phyloP scores from a whole-genome alignment of 345 rosid species.

The Luvunga scandens region DNA sequence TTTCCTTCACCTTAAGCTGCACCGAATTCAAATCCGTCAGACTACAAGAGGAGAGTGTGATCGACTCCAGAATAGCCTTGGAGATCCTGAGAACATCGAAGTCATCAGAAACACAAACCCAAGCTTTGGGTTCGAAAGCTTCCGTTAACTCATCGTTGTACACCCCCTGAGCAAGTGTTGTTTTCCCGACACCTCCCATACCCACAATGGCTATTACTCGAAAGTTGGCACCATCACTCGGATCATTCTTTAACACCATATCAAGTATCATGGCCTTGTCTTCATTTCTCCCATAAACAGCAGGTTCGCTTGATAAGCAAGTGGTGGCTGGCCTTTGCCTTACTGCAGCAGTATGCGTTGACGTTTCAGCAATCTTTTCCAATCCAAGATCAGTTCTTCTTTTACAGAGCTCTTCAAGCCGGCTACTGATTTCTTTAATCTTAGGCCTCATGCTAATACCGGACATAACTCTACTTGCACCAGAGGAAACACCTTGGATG shows the following conservation, averaged over 20 bases:
- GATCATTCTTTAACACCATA: background rate
- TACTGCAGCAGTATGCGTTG: too few relatives aligned
- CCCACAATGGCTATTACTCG: slow-evolving; percentile 9
- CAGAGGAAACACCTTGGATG: too few relatives aligned
- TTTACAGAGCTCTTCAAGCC: background rate
- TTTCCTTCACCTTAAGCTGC: background rate
- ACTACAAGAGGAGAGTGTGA: background rate
- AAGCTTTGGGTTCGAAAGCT: slow-evolving; percentile 9
- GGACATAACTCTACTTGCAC: background rate
- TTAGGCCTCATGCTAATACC: background rate
- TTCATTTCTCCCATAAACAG: background rate
- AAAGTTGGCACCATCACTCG: background rate
- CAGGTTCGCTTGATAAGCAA: background rate
- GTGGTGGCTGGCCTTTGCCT: background rate
- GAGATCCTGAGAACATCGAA: slow-evolving; percentile 16
- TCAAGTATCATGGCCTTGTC: background rate
- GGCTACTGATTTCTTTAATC: background rate
- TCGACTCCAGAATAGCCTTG: slow-evolving; percentile 9
- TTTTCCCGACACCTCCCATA: slow-evolving; percentile 24
- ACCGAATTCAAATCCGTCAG: background rate
- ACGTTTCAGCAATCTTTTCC: background rate
- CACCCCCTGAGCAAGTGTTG: slow-evolving; percentile 14
- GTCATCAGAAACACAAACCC: slow-evolving; percentile 21
- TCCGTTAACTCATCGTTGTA: background rate
- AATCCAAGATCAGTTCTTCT: background rate